Evolutionary conservation across 2,329 filamentous ascomycete genomes (phyloP).

Genomic region (Colletotrichum sp.): DNA sequence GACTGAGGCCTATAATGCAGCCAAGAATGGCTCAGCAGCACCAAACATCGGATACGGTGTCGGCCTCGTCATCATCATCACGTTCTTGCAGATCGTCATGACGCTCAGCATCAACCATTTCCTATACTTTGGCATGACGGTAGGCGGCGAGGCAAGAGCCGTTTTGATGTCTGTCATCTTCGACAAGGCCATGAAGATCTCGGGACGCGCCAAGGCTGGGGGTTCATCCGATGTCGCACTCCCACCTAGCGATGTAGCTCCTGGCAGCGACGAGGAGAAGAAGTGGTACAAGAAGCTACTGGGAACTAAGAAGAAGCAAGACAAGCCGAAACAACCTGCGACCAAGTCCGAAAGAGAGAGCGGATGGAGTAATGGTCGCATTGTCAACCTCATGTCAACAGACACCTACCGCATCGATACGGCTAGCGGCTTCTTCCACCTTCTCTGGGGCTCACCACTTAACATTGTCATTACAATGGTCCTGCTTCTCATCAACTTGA

Average conservation of each 20-base stretch:
- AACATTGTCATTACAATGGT: conserved; percentile 73
- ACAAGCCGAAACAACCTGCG: conserved; percentile 21
- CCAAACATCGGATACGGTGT: background rate
- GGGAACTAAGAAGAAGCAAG: conserved; percentile 43
- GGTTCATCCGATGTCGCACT: conserved; percentile 38
- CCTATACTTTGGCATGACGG: conserved; percentile 91
- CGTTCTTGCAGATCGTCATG: conserved; percentile 83
- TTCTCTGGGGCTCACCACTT: conserved; percentile 86
- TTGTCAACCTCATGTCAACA: conserved; percentile 92
- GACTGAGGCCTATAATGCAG: conserved; percentile 69
- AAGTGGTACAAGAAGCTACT: background rate
- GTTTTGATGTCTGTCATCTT: conserved; percentile 87
- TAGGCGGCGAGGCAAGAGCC: conserved; percentile 81
- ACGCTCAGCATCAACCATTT: conserved; percentile 86
- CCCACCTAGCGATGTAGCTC: conserved; percentile 15
- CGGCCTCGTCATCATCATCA: conserved; percentile 60
- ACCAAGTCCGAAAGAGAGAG: conserved; percentile 35
- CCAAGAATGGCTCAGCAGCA: background rate
- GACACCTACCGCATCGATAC: conserved; percentile 93
- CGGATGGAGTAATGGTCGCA: conserved; percentile 87
- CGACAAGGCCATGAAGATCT: conserved; percentile 89
- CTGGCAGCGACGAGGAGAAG: conserved; percentile 25
- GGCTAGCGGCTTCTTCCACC: conserved; percentile 85
- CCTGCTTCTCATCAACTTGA: conserved; percentile 83
- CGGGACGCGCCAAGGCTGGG: conserved; percentile 85